Percentiles rank a stretch among this genome's conserved stretches.
phyloP scores from a whole-genome alignment of 1,139 yeast species.

The Ashbya aceris region DNA sequence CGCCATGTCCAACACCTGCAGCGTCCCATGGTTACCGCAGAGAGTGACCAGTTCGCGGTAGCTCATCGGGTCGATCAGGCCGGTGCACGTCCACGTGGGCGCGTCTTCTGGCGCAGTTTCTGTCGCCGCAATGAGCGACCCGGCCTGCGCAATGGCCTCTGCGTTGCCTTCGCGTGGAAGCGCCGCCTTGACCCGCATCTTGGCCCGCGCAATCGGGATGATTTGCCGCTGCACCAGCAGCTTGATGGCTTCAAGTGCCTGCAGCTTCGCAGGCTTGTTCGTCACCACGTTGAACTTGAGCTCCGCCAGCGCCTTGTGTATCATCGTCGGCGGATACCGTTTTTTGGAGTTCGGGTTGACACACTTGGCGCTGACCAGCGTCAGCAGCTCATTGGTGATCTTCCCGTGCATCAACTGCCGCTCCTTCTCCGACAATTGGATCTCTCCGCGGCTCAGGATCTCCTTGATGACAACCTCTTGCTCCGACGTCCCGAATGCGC shows the following conservation, averaged over 20 bases:
- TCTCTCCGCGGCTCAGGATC: slow-evolving; percentile 82
- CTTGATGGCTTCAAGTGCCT: slow-evolving; percentile 87
- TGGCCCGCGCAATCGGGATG: slow-evolving; percentile 89
- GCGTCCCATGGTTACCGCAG: slow-evolving; percentile 48
- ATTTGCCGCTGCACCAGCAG: slow-evolving; percentile 66
- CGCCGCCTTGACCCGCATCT: slow-evolving; percentile 71
- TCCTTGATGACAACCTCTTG: slow-evolving; percentile 66
- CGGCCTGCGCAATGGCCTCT: slow-evolving; percentile 20
- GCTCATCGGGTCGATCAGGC: slow-evolving; percentile 81
- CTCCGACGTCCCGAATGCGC: slow-evolving; percentile 69
- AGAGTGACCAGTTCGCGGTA: slow-evolving; percentile 57
- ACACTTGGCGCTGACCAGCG: slow-evolving; percentile 79
- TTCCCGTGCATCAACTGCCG: slow-evolving; percentile 67
- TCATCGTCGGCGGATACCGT: slow-evolving; percentile 90
- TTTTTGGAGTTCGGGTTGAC: slow-evolving; percentile 84
- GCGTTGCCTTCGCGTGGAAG: slow-evolving; percentile 34
- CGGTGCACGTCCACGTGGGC: slow-evolving; percentile 51
- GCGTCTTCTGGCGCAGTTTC: slow-evolving; percentile 22
- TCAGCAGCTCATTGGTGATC: slow-evolving; percentile 74
- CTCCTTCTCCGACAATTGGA: slow-evolving; percentile 90
- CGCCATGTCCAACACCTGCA: slow-evolving; percentile 88
- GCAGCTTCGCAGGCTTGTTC: slow-evolving; percentile 74
- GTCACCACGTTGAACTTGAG: slow-evolving; percentile 73
- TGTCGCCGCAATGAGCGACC: slow-evolving; percentile 23
- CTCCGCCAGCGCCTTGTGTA: slow-evolving; percentile 76